Evolutionary conservation across 257 asterid species (phyloP).

Genomic region (Mentha longifolia): DNA sequence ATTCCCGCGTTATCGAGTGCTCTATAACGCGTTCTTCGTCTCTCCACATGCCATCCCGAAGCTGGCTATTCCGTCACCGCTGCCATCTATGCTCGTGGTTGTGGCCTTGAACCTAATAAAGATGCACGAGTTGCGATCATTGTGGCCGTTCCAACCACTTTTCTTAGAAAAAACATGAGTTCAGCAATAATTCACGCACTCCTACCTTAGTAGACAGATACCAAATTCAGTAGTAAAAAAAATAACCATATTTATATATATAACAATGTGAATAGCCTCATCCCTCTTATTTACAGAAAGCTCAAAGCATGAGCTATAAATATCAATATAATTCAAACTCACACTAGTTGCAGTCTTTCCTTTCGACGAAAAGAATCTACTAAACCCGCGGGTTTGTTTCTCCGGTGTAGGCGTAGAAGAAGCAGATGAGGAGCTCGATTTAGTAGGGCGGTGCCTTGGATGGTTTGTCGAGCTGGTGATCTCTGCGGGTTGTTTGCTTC

Average conservation of each 20-base stretch:
- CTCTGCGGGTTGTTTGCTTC: constrained; percentile 53
- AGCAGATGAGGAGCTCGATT: constrained; percentile 67
- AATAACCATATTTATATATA: constrained; percentile 13
- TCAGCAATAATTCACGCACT: too few relatives aligned
- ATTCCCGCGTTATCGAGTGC: too few relatives aligned
- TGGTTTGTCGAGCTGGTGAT: constrained; percentile 54
- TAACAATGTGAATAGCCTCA: constrained; percentile 21
- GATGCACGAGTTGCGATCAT: too few relatives aligned
- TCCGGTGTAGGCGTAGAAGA: constrained; percentile 78
- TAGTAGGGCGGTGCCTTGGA: constrained; percentile 62
- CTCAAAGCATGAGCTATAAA: constrained; percentile 39
- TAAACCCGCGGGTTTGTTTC: constrained; percentile 78
- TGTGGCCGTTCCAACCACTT: too few relatives aligned
- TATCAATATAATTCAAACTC: constrained; percentile 8
- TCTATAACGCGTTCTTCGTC: too few relatives aligned
- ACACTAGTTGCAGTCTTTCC: constrained; percentile 46
- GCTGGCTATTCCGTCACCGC: too few relatives aligned
- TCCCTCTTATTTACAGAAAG: constrained; percentile 45
- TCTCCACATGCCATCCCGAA: too few relatives aligned
- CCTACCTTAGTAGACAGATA: too few relatives aligned
- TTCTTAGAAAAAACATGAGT: too few relatives aligned
- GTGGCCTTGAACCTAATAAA: too few relatives aligned
- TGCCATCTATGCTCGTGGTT: too few relatives aligned
- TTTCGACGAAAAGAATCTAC: constrained; percentile 87
- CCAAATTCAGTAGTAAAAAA: too few relatives aligned